Evolutionary conservation across 2,329 filamentous ascomycete genomes (phyloP).

Genomic region (Paecilomyces variotii): DNA sequence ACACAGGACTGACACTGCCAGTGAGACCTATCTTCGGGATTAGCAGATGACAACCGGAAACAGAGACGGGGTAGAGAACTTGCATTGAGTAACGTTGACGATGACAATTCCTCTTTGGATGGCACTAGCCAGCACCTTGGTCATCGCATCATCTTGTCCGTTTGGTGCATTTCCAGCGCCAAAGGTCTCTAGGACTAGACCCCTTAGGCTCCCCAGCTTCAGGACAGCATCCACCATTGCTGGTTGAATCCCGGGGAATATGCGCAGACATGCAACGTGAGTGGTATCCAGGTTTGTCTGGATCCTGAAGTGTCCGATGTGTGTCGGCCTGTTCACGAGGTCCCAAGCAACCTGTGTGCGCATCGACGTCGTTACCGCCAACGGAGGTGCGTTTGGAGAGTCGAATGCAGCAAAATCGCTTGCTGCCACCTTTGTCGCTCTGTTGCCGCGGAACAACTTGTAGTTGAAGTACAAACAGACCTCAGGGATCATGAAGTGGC

Average conservation of each 20-base stretch:
- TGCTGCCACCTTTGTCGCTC: conserved; percentile 79
- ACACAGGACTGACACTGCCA: conserved; percentile 69
- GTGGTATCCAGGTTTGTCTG: conserved; percentile 70
- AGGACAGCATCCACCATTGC: conserved; percentile 86
- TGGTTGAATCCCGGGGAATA: conserved; percentile 90
- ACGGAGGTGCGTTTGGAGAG: conserved; percentile 74
- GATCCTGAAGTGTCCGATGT: conserved; percentile 65
- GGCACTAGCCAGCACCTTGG: conserved; percentile 66
- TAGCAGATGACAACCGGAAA: conserved; percentile 22
- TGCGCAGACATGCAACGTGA: conserved; percentile 81
- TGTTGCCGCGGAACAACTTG: conserved; percentile 79
- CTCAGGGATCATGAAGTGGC: conserved; percentile 87
- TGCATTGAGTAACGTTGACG: conserved; percentile 87
- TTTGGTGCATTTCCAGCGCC: conserved; percentile 87
- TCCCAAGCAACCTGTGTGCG: conserved; percentile 76
- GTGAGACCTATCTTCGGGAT: conserved; percentile 37
- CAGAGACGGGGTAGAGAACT: conserved; percentile 32
- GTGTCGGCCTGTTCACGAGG: conserved; percentile 64
- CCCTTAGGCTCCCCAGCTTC: conserved; percentile 64
- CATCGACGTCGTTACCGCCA: conserved; percentile 73
- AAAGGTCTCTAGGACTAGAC: conserved; percentile 83
- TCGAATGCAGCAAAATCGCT: conserved; percentile 81
- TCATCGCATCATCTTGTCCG: conserved; percentile 70
- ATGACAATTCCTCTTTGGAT: conserved; percentile 75
- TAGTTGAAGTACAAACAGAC: conserved; percentile 93